Base-by-base conservation (phyloP, 257 asterid species). In the Marsdenia floribunda region DNA sequence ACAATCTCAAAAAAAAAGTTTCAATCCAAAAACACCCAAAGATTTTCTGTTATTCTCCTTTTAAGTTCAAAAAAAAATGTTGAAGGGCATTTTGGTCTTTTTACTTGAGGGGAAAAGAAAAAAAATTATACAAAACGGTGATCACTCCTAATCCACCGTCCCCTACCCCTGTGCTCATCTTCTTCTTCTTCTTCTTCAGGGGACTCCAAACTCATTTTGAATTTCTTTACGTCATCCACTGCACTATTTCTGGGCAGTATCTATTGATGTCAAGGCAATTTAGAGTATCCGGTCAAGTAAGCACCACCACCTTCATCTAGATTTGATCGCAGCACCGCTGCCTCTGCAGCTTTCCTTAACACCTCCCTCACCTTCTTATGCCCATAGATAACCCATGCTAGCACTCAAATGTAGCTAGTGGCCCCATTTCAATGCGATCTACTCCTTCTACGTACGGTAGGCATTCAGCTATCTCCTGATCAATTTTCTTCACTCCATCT, bases 351-450 rank as follows among this genome's bases (percentile, higher is more conserved):
- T 44, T 71, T 78, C 64, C 80, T 75, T 88, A 88, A 2, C 70
- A 75, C 82, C 74, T 88, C 95, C 86, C 60, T 90, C 52, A 90
- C 97, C 81, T 88, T 91, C 90, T 86, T 88, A 82, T 91, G 81
- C 69, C 97, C 96, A 90, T 76, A 91, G 24, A 44, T 89, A 91
- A 80, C 97, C 97, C 87, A 91, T 59, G 81, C 94, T 88, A 49
- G 95, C 97, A 83, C 97, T 91, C 85, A 91, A 73, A 79, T 91
- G 96, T 86, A n/a, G n/a, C n/a, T n/a, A 90, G 73, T 66, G 97
- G 97, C 38, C 97, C 97, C 97, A 91, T 91, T 68, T 91, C 91
- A 40, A 91, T 72, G 79, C 94, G 83, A 70, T 91, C 97, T 9
- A 91, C 91, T 19, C 97, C 97, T 6, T 91, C 97, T 3, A 90